phyloP scores from a whole-genome alignment of 2,329 filamentous ascomycete species.

The Escovopsis sp. region DNA sequence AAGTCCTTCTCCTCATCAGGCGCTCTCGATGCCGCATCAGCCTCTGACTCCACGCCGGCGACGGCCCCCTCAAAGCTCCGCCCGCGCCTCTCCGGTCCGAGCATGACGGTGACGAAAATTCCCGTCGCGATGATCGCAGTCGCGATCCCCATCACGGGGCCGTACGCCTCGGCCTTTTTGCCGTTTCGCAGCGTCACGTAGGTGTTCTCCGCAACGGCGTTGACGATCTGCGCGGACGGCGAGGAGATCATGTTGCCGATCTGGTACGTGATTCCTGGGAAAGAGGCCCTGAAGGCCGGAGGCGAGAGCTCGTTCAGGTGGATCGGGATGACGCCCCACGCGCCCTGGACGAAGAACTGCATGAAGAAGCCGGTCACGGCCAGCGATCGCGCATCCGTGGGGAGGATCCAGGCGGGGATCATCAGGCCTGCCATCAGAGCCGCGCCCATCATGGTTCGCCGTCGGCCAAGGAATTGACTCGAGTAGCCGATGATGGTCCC shows the following conservation, averaged over 20 bases:
- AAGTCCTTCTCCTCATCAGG: conserved; percentile 16
- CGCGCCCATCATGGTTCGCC: conserved; percentile 48
- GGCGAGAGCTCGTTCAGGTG: conserved; percentile 62
- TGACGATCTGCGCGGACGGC: conserved; percentile 62
- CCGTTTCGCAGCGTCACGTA: conserved; percentile 40
- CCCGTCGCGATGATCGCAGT: conserved; percentile 62
- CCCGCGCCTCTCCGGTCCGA: conserved; percentile 63
- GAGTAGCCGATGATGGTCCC: conserved; percentile 59
- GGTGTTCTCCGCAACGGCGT: conserved; percentile 51
- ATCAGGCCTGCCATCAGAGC: conserved; percentile 43
- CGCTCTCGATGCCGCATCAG: conserved; percentile 6
- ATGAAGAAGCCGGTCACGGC: conserved; percentile 53
- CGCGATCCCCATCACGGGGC: conserved; percentile 58
- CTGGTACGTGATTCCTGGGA: conserved; percentile 59
- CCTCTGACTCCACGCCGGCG: conserved; percentile 18
- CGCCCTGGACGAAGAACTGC: conserved; percentile 52
- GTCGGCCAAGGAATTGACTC: conserved; percentile 61
- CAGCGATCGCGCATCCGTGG: conserved; percentile 40
- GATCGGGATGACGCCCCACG: conserved; percentile 54
- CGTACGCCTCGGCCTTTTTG: conserved; percentile 50
- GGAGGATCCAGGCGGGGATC: conserved; percentile 58
- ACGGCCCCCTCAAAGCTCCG: conserved; percentile 48
- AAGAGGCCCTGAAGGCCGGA: conserved; percentile 52
- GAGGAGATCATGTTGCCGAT: conserved; percentile 61
- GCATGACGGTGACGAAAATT: conserved; percentile 49